Base-by-base conservation (phyloP, 306 rosid genomes). In the Geum urbanum region DNA sequence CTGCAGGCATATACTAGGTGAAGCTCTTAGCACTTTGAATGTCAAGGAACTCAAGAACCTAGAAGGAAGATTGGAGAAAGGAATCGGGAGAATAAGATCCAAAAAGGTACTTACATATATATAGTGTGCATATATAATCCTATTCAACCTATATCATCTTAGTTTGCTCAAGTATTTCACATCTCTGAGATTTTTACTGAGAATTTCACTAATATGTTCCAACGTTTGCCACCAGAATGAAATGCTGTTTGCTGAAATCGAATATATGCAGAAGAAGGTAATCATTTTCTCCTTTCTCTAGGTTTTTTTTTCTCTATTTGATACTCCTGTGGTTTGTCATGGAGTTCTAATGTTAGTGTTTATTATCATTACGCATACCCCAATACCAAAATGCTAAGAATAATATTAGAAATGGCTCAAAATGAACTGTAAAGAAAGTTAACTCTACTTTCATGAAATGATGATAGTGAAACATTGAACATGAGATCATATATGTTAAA, bases 191-290 rank as follows among this genome's bases (percentile, higher is more conserved):
- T 54, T 15, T 24, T 14, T 5, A 39, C 41, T 69, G 41, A 43
- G 8, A 41, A 41, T 54, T 41, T 44, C 43, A 56, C 55, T 56
- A 6, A 70, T 53, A 9, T 1, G 5, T 5, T 43, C 43, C 22
- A 62, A 40, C 40, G 18, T 22, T 0, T 65, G 13, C 27, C 14
- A 9, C 49, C 86, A 92, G 98, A 86, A 94, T 64, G 98, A 94
- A 79, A 79, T 86, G 44, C 76, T 94, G 78, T 80, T 81, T 45
- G 89, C 94, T 24, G 97, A 94, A 64, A 87, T 94, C 35, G 97
- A 88, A 82, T 90, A 82, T 82, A 94, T 90, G 98, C 97, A 90
- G 72, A 94, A 94, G 52, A 84, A 97, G 96, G 98, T 94, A 89
- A 55, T 27, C 43, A 69, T 63, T 22, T 0, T 56, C 39, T 82